Evolutionary conservation across 257 asterid species (phyloP).

Genomic region (Solanum clarkiae): DNA sequence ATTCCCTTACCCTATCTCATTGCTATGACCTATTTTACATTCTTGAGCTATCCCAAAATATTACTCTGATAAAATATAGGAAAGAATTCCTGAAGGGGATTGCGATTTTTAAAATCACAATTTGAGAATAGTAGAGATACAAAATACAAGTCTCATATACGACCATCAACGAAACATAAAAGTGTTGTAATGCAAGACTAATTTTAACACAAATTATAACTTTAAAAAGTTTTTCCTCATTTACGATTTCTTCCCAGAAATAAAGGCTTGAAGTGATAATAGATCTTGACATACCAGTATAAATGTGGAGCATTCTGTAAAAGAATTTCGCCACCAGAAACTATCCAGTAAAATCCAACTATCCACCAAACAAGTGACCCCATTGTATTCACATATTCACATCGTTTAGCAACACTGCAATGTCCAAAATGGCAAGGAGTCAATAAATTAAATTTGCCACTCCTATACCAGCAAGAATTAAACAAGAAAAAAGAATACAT

Average conservation of each 20-base stretch:
- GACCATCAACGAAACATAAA: not conserved
- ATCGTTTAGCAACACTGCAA: conserved; percentile 56
- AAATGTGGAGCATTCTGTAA: conserved; percentile 62
- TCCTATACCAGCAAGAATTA: not conserved
- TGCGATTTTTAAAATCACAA: not conserved
- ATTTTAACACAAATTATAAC: not conserved
- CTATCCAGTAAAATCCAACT: conserved; percentile 89
- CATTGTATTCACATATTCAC: conserved; percentile 85
- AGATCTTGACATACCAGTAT: conserved; percentile 51
- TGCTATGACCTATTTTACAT: not conserved
- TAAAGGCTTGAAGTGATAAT: not conserved
- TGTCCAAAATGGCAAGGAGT: conserved; percentile 1
- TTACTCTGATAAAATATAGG: not conserved
- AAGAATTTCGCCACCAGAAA: conserved; percentile 76
- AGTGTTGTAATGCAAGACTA: not conserved
- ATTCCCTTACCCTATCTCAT: not conserved
- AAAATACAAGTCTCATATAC: not conserved
- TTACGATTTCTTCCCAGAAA: not conserved
- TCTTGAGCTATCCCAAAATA: not conserved
- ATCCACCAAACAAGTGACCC: conserved; percentile 92
- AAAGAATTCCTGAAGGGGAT: not conserved
- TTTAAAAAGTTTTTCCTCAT: not conserved
- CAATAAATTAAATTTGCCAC: not conserved
- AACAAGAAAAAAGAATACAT: not conserved
- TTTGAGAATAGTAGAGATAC: not conserved